Base-by-base conservation (phyloP, 2,329 filamentous ascomycete genomes). In the Chaetomiaceae sp. region DNA sequence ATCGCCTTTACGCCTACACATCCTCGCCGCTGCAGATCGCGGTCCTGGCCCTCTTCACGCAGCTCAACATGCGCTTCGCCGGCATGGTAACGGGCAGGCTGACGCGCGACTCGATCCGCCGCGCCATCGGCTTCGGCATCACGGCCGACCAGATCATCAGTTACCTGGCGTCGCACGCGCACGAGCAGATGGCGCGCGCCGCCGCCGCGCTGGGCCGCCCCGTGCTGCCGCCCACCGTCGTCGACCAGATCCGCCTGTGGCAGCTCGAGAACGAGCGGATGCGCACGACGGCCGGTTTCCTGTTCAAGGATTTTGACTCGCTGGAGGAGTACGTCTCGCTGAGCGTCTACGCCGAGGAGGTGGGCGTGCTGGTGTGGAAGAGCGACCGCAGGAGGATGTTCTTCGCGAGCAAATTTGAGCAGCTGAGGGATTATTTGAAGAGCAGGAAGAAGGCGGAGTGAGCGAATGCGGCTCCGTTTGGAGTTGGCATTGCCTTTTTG, bases 221-320 rank as follows among this genome's bases (percentile, higher is more conserved):
- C 2, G 79, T 95, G 14, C 76, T 98, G 2, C 93, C 94, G 1
- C 90, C 93, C 0, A 97, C 94, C 0, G 93, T 98, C 14, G 88
- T 96, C 53, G 93, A 98, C 66, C 93, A 98, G 71, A 96, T 98
- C 59, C 79, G 90, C 2, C 79, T 98, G 17, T 98, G 93, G 93
- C 91, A 98, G 70, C 82, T 97, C 42, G 93, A 98, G 67, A 89
- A 91, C 54, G 93, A 98, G 70, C 79, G 93, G 41, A 94, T 98
- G 79, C 86, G 86, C 64, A 81, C 86, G 1, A 88, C 82, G 5
- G 71, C 76, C 1, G 93, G 93, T 0, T 97, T 88, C 63, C 65
- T 97, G 22, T 95, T 98, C 72, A 84, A 85, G 60, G 91, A 97
- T 53, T 95, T 97, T 61, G 79, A 81, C 35, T 81, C 75, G 26